Conservation (phyloP, 805 yeast genomes). For the Kluyveromyces lactis region DNA sequence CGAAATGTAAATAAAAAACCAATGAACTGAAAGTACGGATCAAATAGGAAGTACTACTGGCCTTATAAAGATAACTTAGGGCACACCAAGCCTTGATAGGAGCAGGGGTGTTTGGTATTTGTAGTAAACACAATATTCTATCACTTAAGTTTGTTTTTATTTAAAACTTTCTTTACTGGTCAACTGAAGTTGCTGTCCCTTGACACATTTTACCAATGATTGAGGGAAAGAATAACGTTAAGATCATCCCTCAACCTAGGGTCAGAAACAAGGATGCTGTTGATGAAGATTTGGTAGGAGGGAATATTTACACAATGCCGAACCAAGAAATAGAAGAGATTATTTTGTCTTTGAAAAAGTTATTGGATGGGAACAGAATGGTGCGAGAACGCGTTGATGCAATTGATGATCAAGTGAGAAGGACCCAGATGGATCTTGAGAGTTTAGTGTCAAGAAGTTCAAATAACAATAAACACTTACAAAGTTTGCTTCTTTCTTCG, state of each 20-base stretch:
- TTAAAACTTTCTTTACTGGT: too few relatives aligned
- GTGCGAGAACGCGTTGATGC: slow-evolving; percentile 8
- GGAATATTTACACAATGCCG: neutral
- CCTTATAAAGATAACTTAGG: too few relatives aligned
- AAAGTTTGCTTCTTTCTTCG: slow-evolving; percentile 9
- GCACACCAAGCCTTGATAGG: too few relatives aligned
- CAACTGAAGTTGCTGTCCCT: too few relatives aligned
- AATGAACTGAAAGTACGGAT: too few relatives aligned
- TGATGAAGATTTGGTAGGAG: slow-evolving; percentile 5
- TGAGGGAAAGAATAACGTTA: neutral
- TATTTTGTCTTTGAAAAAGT: slow-evolving; percentile 6
- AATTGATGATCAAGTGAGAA: slow-evolving; percentile 8
- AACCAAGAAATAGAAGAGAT: slow-evolving; percentile 8
- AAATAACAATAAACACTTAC: slow-evolving; percentile 13
- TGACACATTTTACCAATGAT: neutral
- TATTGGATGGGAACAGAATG: slow-evolving; percentile 6
- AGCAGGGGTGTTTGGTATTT: too few relatives aligned
- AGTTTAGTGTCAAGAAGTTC: slow-evolving; percentile 10
- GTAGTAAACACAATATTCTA: too few relatives aligned
- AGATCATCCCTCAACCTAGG: slow-evolving; percentile 2
- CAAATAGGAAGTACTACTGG: too few relatives aligned
- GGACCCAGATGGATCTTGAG: slow-evolving; percentile 11
- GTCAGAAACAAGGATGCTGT: neutral
- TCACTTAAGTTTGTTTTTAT: too few relatives aligned
- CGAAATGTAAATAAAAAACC: too few relatives aligned